Base-by-base conservation (phyloP, 805 yeast genomes). In the Metschnikowia hibisci region DNA sequence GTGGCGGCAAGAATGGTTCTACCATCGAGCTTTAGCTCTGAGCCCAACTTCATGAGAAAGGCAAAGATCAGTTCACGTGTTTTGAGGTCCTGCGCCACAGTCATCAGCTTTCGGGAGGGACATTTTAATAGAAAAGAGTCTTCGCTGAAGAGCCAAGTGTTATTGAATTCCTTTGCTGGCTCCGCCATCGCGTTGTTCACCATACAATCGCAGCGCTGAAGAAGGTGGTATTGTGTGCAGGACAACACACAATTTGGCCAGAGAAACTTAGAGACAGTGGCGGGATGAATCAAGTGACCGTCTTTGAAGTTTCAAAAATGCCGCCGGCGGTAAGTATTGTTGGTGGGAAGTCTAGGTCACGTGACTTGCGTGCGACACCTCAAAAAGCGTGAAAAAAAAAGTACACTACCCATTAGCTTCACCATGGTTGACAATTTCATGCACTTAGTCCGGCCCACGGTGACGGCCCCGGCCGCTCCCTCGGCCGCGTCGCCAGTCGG, bases 401-500 rank as follows among this genome's bases (percentile, higher is more conserved):
- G 27, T 4, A 13, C 15, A 32, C 33, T 12, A 23, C 13, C 25
- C 29, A 15, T 11, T 18, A 16, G 25, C 32, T 28, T 36, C 41
- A 43, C 18, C 18, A 48, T 48, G 50, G 34, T 45, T 32, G 45
- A 46, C 31, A 38, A 62, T n/a, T 64, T 61, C 50, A 68, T 71
- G 75, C 75, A 71, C 54, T 61, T 71, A 56, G 66, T 70, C 46
- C 72, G 77, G 53, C 84, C 83, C 42, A 74, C 69, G 49, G 73
- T 71, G 45, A 52, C 67, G 25, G 75, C 74, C 1, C 76, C 76
- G 4, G 75, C 71, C 6, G 71, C 69, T 2, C 61, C 72, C 4
- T 62, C 75, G 40, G 62, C 67, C 25, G 52, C 54, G 4, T 70
- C 79, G 8, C 78, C 86, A 15, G 66, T 80, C 43, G 68, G 66